Evolutionary conservation across 345 rosid genomes (phyloP).

Genomic region (Citrus mangshanensis): DNA sequence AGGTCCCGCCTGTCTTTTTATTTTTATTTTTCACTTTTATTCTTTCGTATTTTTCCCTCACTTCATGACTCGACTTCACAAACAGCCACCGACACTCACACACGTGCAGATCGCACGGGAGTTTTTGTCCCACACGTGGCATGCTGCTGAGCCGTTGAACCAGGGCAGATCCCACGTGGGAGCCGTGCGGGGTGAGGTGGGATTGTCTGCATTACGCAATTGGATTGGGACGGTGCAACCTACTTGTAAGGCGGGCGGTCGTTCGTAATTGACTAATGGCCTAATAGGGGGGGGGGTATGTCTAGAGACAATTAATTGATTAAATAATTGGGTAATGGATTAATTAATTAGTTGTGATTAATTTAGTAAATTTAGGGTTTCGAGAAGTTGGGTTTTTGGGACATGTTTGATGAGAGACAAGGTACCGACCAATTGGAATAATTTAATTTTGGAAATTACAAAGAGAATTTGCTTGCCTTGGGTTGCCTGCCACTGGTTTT

Average conservation of each 20-base stretch:
- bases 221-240: conserved; percentile 39
- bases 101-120: conserved; percentile 32
- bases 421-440: conserved; percentile 30
- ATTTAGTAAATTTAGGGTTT: conserved; percentile 8
- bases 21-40: background rate
- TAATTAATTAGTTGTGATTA: background rate
- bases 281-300: background rate
- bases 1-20: background rate
- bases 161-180: conserved; percentile 22
- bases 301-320: background rate
- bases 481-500: conserved; percentile 15
- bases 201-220: conserved; percentile 27
- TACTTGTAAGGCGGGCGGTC: background rate
- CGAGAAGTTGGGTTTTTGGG: conserved; percentile 7
- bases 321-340: background rate
- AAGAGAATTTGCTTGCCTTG: background rate
- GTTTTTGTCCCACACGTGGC: conserved; percentile 9
- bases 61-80: background rate
- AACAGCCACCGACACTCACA: conserved; percentile 40
- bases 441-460: background rate
- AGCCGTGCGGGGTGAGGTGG: background rate
- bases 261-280: background rate
- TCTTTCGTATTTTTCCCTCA: background rate
- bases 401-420: conserved; percentile 18
- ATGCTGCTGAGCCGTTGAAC: background rate